Evolutionary conservation across 352 stramenopile species (phyloP).

Genomic region (Thraustochytrium sp.): DNA sequence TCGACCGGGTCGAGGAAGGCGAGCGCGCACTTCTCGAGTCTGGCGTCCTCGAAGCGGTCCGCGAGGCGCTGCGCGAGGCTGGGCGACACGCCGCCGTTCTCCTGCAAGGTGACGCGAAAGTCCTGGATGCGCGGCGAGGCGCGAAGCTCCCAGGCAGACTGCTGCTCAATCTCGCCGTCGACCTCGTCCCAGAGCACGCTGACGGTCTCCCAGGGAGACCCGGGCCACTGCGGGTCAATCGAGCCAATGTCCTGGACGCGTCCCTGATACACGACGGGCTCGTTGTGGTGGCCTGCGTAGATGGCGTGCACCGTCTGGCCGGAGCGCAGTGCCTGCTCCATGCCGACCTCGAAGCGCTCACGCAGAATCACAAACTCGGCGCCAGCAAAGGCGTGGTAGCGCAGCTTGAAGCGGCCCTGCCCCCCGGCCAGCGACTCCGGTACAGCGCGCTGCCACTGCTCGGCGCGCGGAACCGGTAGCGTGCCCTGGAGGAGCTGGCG

Average conservation of each 20-base stretch:
- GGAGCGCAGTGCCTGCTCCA: constrained; percentile 64
- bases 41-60: not conserved
- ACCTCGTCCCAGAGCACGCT: not conserved
- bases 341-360: constrained; percentile 66
- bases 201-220: constrained; percentile 20
- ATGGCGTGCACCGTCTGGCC: constrained; percentile 59
- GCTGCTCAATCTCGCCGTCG: not conserved
- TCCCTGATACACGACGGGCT: not conserved
- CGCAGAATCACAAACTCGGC: constrained; percentile 75
- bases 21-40: not conserved
- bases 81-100: not conserved
- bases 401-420: constrained; percentile 61
- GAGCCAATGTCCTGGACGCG: not conserved
- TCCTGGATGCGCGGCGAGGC: not conserved
- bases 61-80: not conserved
- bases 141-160: constrained; percentile 4
- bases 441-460: not conserved
- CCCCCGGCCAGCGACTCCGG: constrained; percentile 44
- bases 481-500: not conserved
- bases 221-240: constrained; percentile 19
- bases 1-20: constrained; percentile 68
- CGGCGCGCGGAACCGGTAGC: not conserved
- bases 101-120: not conserved
- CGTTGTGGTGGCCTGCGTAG: not conserved
- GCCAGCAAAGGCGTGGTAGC: constrained; percentile 68